phyloP scores from a whole-genome alignment of 257 asterid species.

The Orobanche coerulescens region DNA sequence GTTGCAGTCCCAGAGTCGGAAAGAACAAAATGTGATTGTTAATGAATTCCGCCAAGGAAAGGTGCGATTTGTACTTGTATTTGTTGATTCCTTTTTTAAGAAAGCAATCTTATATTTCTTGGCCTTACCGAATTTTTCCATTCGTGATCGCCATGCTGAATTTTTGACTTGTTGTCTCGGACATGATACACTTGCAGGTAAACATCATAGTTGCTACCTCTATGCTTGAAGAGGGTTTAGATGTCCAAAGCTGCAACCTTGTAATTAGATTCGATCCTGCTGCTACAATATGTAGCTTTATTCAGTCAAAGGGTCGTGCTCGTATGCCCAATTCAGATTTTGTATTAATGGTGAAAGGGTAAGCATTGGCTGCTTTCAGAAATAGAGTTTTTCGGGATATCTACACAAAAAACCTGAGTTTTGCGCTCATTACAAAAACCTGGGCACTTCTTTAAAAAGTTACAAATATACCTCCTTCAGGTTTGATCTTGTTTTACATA shows the following conservation, averaged over 20 bases:
- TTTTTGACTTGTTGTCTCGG: background rate
- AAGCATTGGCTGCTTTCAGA: slow-evolving; percentile 10
- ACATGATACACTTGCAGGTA: slow-evolving; percentile 40
- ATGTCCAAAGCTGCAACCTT: slow-evolving; percentile 91
- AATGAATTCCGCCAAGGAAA: slow-evolving; percentile 56
- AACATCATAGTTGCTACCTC: slow-evolving; percentile 76
- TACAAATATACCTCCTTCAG: background rate
- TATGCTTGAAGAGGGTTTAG: slow-evolving; percentile 91
- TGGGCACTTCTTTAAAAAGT: background rate
- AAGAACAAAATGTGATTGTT: slow-evolving; percentile 45
- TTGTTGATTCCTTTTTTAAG: too few species aligned
- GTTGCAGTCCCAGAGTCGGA: slow-evolving; percentile 55
- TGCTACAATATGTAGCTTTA: slow-evolving; percentile 73
- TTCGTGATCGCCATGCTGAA: background rate
- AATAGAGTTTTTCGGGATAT: background rate
- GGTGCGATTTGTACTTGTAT: slow-evolving; percentile 24
- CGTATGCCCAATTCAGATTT: slow-evolving; percentile 85
- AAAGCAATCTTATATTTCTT: background rate
- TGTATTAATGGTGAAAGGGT: slow-evolving; percentile 66
- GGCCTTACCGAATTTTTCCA: background rate
- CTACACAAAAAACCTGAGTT: background rate
- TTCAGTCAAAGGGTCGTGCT: slow-evolving; percentile 96
- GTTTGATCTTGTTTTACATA: background rate
- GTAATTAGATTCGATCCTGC: slow-evolving; percentile 83
- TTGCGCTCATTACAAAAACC: background rate